Evolutionary conservation across 345 rosid genomes (phyloP).

Genomic region (Populus davidiana): DNA sequence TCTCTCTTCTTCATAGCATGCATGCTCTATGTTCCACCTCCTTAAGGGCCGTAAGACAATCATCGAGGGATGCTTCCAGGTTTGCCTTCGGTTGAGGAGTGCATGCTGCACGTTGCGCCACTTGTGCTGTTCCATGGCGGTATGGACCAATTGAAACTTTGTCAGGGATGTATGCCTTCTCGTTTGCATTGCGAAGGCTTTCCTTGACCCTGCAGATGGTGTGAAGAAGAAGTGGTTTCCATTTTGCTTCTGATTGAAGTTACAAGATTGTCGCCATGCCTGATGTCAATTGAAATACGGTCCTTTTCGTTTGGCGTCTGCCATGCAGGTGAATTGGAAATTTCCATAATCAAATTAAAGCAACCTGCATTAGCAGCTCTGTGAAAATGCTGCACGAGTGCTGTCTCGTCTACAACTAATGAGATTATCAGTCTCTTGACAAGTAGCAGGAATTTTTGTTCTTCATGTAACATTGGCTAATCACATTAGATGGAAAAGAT

Average conservation of each 20-base stretch:
- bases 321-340: not conserved
- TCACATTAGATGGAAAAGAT: not conserved
- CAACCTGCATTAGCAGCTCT: conserved; percentile 10
- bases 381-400: not conserved
- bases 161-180: conserved; percentile 22
- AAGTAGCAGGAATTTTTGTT: not conserved
- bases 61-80: conserved; percentile 34
- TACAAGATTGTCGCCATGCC: conserved; percentile 19
- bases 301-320: not conserved
- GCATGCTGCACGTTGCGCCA: conserved; percentile 44
- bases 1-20: conserved; percentile 24
- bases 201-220: conserved; percentile 30
- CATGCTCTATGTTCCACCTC: conserved; percentile 39
- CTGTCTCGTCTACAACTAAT: not conserved
- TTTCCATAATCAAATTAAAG: not conserved
- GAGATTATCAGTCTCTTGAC: not conserved
- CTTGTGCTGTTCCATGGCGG: conserved; percentile 45
- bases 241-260: conserved; percentile 29
- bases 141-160: conserved; percentile 49
- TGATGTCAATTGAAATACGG: conserved; percentile 35
- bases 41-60: conserved; percentile 33
- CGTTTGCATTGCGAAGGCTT: conserved; percentile 1
- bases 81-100: conserved; percentile 36
- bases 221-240: conserved; percentile 32
- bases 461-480: too few relatives aligned